Base-by-base conservation (phyloP, 192 early-diverging fungal species). In the Tieghemiomyces parasiticus region DNA sequence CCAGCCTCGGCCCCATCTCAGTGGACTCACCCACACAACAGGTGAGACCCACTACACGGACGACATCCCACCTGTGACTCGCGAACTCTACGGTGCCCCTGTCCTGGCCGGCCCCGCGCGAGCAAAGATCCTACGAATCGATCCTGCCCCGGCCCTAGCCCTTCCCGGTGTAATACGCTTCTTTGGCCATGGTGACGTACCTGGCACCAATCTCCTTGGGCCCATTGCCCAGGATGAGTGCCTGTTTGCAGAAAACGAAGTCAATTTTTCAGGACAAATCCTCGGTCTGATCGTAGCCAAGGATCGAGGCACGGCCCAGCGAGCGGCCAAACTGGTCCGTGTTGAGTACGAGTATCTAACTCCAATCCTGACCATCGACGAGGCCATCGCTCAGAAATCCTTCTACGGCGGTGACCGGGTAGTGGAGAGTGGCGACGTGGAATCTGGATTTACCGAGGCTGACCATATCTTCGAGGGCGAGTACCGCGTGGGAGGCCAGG, bases 1-100 rank as follows among this genome's bases (percentile, higher is more conserved):
- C n/a, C 71, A 82, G 54, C 65, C 71, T 30, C 70, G 87, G n/a
- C 68, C 82, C 20, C 89, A 91, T 63, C 51, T 83, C 44, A 75
- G 85, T 34, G 89, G 87, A 12, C 69, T 87, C 62, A 89, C 87
- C 72, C 91, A 93, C 61, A 78, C 78, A 28, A 91, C 89, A 22
- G 89, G 91, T 34, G 87, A 89, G 65, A 89, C 89, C 13, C 64
- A 79, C 30, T 93, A 90, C 64, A 63, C 82, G 3, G 89, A 93
- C 69, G 91, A 93, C 61, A 88, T 90, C 63, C 91, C 91, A 13
- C 67, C 66, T 33, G 46, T 81, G 6, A 61, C 71, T 22, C 80
- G 77, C 67, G 91, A 93, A 70, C 62, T 81, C 50, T 80, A 86
- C 63, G 78, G 75, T 49, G 80, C 68, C 8, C 64, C 91, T 59